These are phyloP conservation scores for Pleodorina starrii DNA, from an alignment of 139 green algal species.

Conservation along the genomic window DNA sequence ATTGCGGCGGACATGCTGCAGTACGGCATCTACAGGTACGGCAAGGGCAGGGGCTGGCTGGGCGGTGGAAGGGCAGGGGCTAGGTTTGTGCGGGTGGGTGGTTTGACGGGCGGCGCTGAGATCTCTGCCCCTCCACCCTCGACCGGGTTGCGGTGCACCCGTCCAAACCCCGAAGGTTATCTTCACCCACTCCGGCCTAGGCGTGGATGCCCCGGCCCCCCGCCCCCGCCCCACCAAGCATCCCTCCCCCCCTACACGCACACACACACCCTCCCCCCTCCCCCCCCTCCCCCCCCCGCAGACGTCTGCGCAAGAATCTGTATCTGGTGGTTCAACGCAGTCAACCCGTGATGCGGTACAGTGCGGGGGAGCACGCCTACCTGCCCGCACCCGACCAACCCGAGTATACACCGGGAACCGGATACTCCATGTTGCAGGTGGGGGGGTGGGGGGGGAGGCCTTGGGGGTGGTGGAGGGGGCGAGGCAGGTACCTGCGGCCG, in stretches of 20 bases:
- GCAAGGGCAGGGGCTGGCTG: too few species aligned
- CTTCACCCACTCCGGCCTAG: too few species aligned
- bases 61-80: too few species aligned
- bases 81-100: too few species aligned
- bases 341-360: conserved; percentile 26
- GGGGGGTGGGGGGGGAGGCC: not conserved
- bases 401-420: not conserved
- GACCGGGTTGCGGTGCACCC: too few species aligned
- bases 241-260: too few species aligned
- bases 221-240: too few species aligned
- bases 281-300: not conserved
- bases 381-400: conserved; percentile 7
- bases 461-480: not conserved
- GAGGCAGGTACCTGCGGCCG: too few species aligned
- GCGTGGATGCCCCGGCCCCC: too few species aligned
- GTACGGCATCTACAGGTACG: conserved; percentile 42
- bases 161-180: too few species aligned
- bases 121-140: too few species aligned
- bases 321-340: conserved; percentile 26
- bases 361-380: not conserved
- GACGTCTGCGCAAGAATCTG: conserved; percentile 34
- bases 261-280: not conserved
- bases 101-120: not conserved
- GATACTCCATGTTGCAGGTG: conserved; percentile 42
- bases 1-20: conserved; percentile 44